Evolutionary conservation across 1,284 basidiomycete genomes (phyloP).

Genomic region (Cerioporus squamosus): DNA sequence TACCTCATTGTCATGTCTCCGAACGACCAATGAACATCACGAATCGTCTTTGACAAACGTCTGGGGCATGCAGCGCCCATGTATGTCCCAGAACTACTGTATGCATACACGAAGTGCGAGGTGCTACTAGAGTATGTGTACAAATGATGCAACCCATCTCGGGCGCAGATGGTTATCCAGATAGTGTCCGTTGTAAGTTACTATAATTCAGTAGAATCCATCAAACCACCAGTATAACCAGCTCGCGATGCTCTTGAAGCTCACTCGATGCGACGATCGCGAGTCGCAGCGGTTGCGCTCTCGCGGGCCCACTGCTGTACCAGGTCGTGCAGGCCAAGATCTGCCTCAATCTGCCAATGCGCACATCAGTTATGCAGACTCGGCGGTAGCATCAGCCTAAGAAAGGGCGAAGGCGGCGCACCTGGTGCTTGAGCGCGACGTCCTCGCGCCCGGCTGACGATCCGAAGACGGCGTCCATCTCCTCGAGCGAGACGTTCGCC

Average conservation of each 20-base stretch:
- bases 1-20: background rate
- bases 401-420: constrained; percentile 29
- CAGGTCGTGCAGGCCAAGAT: constrained; percentile 42
- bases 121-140: no score
- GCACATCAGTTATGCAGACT: background rate
- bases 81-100: no score
- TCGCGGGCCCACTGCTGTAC: constrained; percentile 25
- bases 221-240: no score
- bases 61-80: no score
- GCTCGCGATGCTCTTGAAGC: no score
- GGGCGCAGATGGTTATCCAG: no score
- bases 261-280: background rate
- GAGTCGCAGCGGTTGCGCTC: background rate
- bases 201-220: no score
- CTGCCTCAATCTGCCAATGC: constrained; percentile 38
- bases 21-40: background rate
- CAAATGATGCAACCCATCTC: no score
- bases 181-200: no score
- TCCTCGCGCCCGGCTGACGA: constrained; percentile 63
- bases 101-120: no score
- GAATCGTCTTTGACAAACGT: background rate
- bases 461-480: constrained; percentile 72
- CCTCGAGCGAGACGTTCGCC: constrained; percentile 74
- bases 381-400: no score
- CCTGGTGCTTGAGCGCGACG: constrained; percentile 49